A percentile compares a stretch with the other conserved stretches of the same genome.
phyloP scores from a whole-genome alignment of 805 yeast genomes.

The Debaryomyces maramus region DNA sequence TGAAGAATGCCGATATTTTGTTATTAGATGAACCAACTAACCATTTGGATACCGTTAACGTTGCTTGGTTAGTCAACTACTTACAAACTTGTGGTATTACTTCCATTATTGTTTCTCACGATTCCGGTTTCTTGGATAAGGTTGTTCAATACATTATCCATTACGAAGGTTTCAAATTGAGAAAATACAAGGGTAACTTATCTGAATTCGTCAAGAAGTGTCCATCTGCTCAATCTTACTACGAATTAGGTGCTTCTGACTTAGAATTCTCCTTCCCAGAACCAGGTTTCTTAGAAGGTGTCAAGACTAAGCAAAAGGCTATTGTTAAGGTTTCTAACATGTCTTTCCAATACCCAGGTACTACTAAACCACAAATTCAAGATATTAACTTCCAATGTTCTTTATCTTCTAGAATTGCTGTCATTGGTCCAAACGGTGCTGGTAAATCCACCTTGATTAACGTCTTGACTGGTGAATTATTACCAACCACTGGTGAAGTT shows the following conservation, averaged over 20 bases:
- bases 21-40: conserved; percentile 99
- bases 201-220: conserved; percentile 98
- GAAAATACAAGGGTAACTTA: conserved; percentile 99
- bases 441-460: conserved; percentile 99
- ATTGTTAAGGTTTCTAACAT: conserved; percentile 96
- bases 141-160: conserved; percentile 98
- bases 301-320: conserved; percentile 99
- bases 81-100: conserved; percentile 98
- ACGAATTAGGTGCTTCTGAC: conserved; percentile 98
- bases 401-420: conserved; percentile 98
- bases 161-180: conserved; percentile 99
- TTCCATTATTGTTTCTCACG: conserved; percentile 98
- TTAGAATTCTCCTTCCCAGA: conserved; percentile 97
- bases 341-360: conserved; percentile 99
- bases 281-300: conserved; percentile 99
- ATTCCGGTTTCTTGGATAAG: conserved; percentile 98
- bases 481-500: conserved; percentile 98
- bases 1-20: conserved; percentile 96
- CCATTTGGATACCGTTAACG: conserved; percentile 99
- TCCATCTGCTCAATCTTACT: conserved; percentile 98
- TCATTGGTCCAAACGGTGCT: conserved; percentile 99
- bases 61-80: conserved; percentile 99
- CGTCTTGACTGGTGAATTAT: conserved; percentile 98
- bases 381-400: conserved; percentile 98
- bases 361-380: conserved; percentile 87